These are phyloP conservation scores for Botryotinia calthae DNA, from an alignment of 2,329 filamentous ascomycete genomes.

Conservation along the genomic window DNA sequence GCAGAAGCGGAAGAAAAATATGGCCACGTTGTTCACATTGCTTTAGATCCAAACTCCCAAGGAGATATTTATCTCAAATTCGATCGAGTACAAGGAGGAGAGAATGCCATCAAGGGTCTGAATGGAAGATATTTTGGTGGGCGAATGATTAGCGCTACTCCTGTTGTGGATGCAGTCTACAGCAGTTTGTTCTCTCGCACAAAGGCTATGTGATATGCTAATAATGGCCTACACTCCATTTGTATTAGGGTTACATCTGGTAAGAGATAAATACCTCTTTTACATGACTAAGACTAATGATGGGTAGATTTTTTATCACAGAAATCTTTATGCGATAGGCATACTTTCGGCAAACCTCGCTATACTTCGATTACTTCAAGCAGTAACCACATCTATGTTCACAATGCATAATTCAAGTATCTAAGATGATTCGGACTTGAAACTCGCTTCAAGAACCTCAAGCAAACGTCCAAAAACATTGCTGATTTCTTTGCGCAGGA, in stretches of 20 bases:
- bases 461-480: slow-evolving; percentile 27
- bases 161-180: slow-evolving; percentile 98
- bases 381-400: neutral
- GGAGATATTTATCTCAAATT: slow-evolving; percentile 99
- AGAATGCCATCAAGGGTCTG: slow-evolving; percentile 96
- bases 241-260: slow-evolving; percentile 34
- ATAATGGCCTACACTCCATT: slow-evolving; percentile 31
- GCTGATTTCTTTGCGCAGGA: slow-evolving; percentile 37
- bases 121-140: slow-evolving; percentile 96
- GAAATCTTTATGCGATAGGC: slow-evolving; percentile 19
- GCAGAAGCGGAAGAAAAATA: slow-evolving; percentile 93
- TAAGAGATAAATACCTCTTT: slow-evolving; percentile 21
- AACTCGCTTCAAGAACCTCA: slow-evolving; percentile 12
- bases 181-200: slow-evolving; percentile 91
- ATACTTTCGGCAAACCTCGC: slow-evolving; percentile 6
- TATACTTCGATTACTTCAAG: neutral
- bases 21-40: slow-evolving; percentile 95
- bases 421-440: neutral
- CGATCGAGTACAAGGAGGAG: slow-evolving; percentile 88
- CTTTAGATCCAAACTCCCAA: slow-evolving; percentile 86
- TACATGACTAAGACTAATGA: neutral
- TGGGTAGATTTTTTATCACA: slow-evolving; percentile 21
- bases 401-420: slow-evolving; percentile 9
- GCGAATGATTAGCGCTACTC: slow-evolving; percentile 87
- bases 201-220: slow-evolving; percentile 66